Percentiles rank a stretch among this genome's conserved stretches.
Conservation (phyloP, 2,329 filamentous ascomycete species). For the Sphaerostilbella broomeana region DNA sequence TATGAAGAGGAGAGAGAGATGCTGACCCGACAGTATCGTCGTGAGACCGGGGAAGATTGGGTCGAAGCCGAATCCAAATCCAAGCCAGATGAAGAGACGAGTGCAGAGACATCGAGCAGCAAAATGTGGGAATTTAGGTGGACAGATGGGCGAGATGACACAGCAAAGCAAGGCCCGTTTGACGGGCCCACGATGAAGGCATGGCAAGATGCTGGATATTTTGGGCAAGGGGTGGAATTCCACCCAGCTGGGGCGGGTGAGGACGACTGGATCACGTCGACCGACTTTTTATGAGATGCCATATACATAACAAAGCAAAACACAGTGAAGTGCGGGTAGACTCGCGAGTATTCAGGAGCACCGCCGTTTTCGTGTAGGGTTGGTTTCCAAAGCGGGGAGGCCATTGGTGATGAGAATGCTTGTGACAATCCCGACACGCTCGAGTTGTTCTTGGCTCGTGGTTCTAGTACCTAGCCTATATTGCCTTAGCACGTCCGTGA, state of each 20-base stretch:
- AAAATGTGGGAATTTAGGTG: constrained; percentile 80
- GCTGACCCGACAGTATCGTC: constrained; percentile 73
- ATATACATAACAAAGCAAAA: neutral
- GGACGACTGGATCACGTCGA: constrained; percentile 44
- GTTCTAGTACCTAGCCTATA: no score
- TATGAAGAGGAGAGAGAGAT: constrained; percentile 85
- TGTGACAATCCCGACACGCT: neutral
- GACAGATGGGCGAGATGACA: constrained; percentile 79
- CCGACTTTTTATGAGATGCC: constrained; percentile 41
- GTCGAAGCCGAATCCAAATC: constrained; percentile 28
- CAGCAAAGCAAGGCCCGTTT: constrained; percentile 76
- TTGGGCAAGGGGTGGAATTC: constrained; percentile 82
- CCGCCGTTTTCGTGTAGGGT: constrained; percentile 4
- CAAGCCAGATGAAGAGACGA: neutral
- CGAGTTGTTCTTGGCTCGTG: no score
- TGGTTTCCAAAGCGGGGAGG: constrained; percentile 5
- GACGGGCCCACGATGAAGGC: constrained; percentile 79
- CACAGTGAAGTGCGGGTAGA: constrained; percentile 4
- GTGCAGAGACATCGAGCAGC: constrained; percentile 13
- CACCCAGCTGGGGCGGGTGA: constrained; percentile 49
- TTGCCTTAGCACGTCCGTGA: no score
- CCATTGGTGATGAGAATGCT: neutral
- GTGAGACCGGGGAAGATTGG: constrained; percentile 87
- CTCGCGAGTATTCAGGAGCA: constrained; percentile 6
- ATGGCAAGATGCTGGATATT: constrained; percentile 90